phyloP scores from a whole-genome alignment of 192 early-diverging fungal species.

The Gryganskiella cystojenkinii region DNA sequence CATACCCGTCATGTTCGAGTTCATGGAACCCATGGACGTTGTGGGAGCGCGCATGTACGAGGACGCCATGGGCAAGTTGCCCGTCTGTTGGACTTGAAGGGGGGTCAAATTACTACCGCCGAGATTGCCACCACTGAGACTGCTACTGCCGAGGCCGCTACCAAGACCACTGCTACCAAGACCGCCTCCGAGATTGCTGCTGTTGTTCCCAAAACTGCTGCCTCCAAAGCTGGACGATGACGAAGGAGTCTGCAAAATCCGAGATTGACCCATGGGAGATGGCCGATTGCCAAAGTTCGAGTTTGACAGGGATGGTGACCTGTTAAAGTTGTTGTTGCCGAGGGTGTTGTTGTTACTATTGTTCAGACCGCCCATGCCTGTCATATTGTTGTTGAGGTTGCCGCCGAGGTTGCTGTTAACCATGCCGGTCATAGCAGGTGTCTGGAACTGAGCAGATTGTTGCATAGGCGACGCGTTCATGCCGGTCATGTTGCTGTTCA shows the following conservation, averaged over 20 bases:
- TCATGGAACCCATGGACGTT: conserved; percentile 10
- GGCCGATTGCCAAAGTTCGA: conserved; percentile 28
- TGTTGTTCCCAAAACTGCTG: conserved; percentile 23
- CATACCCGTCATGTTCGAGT: neutral
- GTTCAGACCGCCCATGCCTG: conserved; percentile 22
- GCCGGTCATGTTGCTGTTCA: conserved; percentile 23
- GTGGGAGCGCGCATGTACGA: conserved; percentile 52
- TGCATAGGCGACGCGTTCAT: conserved; percentile 5
- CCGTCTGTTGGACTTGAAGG: conserved; percentile 36
- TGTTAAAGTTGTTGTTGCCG: conserved; percentile 36
- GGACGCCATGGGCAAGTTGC: conserved; percentile 45
- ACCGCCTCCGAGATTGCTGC: conserved; percentile 13
- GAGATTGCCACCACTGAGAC: neutral
- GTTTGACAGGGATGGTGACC: conserved; percentile 45
- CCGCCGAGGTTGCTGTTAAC: neutral
- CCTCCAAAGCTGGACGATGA: conserved; percentile 24
- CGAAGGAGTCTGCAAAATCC: conserved; percentile 29
- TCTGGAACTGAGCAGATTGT: too few relatives aligned
- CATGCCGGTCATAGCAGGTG: neutral
- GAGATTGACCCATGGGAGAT: conserved; percentile 42
- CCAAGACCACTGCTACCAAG: conserved; percentile 10
- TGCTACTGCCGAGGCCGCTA: conserved; percentile 2
- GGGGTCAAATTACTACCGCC: conserved; percentile 26
- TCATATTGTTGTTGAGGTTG: conserved; percentile 28
- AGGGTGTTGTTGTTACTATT: conserved; percentile 16